Evolutionary conservation across 2,329 filamentous ascomycete genomes (phyloP), one percentile per base, ranked within the genome.

Genomic region (Monilinia fructigena): DNA sequence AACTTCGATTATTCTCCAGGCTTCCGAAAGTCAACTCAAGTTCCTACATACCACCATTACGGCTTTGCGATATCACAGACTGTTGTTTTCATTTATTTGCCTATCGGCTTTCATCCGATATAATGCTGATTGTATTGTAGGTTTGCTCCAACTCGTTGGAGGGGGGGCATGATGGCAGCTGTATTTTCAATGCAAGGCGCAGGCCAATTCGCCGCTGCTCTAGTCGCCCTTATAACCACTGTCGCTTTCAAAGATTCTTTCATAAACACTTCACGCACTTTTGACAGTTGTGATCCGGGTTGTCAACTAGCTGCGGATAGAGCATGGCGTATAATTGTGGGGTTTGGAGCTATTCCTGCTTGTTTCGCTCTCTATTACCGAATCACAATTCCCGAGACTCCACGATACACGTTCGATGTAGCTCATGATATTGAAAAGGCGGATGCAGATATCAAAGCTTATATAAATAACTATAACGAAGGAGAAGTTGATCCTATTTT

Each of bases 111-210:
- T n/a, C 6, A 48, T 48, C 6, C 4, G 2, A 16, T 35, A 0
- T 1, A 60, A 42, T 26, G 18, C 50, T 63, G 23, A 63, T 40
- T 4, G 42, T 12, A n/a, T 28, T 11, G 4, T 16, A 86, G 85
- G 72, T 94, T 94, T 75, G 90, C 91, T 11, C 92, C 90, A 3
- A 94, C 91, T 16, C 86, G 89, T 73, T 93, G 90, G 86, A 84
- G 91, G 72, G 91, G 90, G 68, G 89, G 88, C 67, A 94, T 95
- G 89, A 90, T 95, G 82, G 89, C 88, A 14, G 84, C 89, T 20
- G 90, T 94, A 59, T 95, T 95, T 74, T 90, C 89, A 48, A 93
- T 93, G 90, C 91, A 95, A 74, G 90, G 90, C 58, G 81, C 93
- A 35, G 91, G 91, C n/a, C 90, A 94, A 74, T 86, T 94, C 62